Conservation (phyloP, 2,329 filamentous ascomycete genomes). For the Talaromyces sp. region DNA sequence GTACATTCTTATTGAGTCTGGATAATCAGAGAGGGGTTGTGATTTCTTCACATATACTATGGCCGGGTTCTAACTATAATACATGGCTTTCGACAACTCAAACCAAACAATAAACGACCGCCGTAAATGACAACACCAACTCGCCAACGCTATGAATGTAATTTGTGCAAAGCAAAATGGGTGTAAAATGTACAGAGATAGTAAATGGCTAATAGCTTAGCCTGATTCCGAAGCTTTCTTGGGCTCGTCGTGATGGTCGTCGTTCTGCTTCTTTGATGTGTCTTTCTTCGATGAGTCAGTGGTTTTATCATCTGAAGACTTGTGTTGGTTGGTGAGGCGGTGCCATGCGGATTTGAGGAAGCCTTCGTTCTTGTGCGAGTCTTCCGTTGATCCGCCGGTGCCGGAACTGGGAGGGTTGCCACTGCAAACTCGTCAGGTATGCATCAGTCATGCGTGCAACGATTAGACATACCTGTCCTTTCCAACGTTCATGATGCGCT, state of each 20-base stretch:
- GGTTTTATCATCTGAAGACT: slow-evolving; percentile 31
- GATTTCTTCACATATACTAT: slow-evolving; percentile 10
- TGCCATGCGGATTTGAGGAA: slow-evolving; percentile 95
- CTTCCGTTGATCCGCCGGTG: slow-evolving; percentile 28
- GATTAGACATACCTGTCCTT: slow-evolving; percentile 53
- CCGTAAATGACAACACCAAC: slow-evolving; percentile 20
- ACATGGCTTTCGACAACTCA: slow-evolving; percentile 7
- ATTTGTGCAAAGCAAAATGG: slow-evolving; percentile 18
- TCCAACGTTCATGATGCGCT: slow-evolving; percentile 82
- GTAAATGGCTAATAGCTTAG: slow-evolving; percentile 24
- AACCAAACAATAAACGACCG: slow-evolving; percentile 14
- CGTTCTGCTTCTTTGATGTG: slow-evolving; percentile 22
- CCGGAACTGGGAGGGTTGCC: slow-evolving; percentile 17
- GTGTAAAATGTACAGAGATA: slow-evolving; percentile 8
- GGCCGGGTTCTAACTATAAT: slow-evolving; percentile 5
- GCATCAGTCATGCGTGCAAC: not conserved
- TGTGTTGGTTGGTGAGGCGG: slow-evolving; percentile 71
- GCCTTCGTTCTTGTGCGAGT: slow-evolving; percentile 74
- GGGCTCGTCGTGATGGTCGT: slow-evolving; percentile 31
- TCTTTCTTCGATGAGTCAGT: slow-evolving; percentile 31
- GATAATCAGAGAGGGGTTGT: slow-evolving; percentile 2
- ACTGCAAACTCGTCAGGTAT: slow-evolving; percentile 3
- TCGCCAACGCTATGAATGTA: slow-evolving; percentile 29
- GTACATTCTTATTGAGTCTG: not conserved
- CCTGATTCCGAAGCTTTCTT: slow-evolving; percentile 43